phyloP scores from a whole-genome alignment of 352 stramenopile species.

The Pythium aristosporum region DNA sequence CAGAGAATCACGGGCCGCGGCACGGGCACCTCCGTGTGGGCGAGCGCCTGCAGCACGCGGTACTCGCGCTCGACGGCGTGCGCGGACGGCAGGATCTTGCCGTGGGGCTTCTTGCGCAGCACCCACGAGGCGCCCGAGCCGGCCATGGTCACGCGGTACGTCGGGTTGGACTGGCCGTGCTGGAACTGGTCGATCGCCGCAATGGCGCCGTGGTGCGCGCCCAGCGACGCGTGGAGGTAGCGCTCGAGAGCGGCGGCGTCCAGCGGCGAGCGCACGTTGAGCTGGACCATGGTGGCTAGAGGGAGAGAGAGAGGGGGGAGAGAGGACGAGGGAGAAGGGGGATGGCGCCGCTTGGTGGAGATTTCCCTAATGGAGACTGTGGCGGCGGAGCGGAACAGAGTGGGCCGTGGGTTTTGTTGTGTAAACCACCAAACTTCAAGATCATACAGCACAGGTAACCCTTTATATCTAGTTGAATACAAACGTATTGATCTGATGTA shows the following conservation, averaged over 20 bases:
- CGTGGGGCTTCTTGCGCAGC: constrained; percentile 83
- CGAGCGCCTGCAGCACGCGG: constrained; percentile 60
- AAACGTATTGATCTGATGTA: too few species aligned
- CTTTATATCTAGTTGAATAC: too few species aligned
- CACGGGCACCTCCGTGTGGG: constrained; percentile 66
- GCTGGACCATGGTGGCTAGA: constrained; percentile 34
- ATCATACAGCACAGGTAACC: constrained; percentile 2
- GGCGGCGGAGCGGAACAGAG: neutral
- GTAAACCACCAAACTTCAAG: constrained; percentile 25
- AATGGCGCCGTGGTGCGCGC: constrained; percentile 50
- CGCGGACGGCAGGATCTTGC: constrained; percentile 74
- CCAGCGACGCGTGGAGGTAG: constrained; percentile 53
- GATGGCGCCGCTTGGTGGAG: neutral
- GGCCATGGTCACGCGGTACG: constrained; percentile 75
- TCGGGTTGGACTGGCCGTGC: constrained; percentile 88
- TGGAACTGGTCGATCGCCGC: constrained; percentile 75
- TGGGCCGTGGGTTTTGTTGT: constrained; percentile 9
- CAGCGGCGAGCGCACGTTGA: constrained; percentile 57
- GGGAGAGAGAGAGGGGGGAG: neutral
- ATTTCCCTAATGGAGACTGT: neutral
- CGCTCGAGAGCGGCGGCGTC: constrained; percentile 45
- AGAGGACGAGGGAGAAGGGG: neutral
- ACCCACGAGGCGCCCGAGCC: constrained; percentile 60
- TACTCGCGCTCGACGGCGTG: constrained; percentile 84
- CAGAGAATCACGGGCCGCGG: constrained; percentile 68